A percentile compares a stretch with the other conserved stretches of the same genome.
These are phyloP conservation scores for Colletotrichum cereale DNA, from an alignment of 2,329 filamentous ascomycete species.

Conservation along the genomic window DNA sequence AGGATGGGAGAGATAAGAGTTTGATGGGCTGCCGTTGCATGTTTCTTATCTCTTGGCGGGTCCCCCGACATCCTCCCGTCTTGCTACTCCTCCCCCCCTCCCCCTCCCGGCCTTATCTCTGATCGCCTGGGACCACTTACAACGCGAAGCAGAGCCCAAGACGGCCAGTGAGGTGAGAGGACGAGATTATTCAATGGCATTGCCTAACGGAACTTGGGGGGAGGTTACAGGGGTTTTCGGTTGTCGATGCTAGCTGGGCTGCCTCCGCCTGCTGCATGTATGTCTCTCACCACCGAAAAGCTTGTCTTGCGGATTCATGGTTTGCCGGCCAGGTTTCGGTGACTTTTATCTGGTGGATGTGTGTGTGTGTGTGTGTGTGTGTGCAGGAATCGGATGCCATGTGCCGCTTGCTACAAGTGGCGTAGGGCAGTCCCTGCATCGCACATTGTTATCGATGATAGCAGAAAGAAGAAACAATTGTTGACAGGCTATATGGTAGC, in stretches of 20 bases:
- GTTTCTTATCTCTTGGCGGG: conserved; percentile 39
- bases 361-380: no score
- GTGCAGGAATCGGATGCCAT: no score
- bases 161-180: neutral
- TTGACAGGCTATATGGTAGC: neutral
- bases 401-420: neutral
- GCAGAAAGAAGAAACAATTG: neutral
- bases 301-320: conserved; percentile 12
- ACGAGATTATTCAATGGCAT: conserved; percentile 14
- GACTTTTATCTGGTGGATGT: neutral
- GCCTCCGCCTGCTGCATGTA: neutral
- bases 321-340: neutral
- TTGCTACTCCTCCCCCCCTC: neutral
- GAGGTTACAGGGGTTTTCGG: neutral
- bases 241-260: neutral
- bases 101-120: conserved; percentile 25
- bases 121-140: conserved; percentile 17
- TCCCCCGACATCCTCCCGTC: conserved; percentile 3
- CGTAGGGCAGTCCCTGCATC: neutral
- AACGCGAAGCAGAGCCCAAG: neutral
- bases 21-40: conserved; percentile 22
- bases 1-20: conserved; percentile 24
- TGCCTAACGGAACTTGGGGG: conserved; percentile 19
- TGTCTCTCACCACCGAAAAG: conserved; percentile 9
- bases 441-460: conserved; percentile 8